A percentile compares a stretch with the other conserved stretches of the same genome.
Evolutionary conservation across 495 filamentous ascomycete genomes (phyloP).

Genomic region (Annulohypoxylon stygium): DNA sequence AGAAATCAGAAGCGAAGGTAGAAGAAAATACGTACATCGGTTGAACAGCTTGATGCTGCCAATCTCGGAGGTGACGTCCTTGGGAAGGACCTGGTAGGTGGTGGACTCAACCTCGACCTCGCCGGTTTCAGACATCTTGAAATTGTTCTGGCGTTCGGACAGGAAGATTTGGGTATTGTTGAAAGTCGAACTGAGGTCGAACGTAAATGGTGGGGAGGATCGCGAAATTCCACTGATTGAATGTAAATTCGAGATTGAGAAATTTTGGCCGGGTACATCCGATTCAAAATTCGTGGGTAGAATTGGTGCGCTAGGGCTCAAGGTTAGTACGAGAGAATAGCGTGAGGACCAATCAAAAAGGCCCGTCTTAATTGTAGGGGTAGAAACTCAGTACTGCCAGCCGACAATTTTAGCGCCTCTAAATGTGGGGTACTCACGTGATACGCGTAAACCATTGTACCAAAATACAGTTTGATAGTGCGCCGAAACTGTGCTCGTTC

Average conservation of each 20-base stretch:
- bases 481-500: background rate
- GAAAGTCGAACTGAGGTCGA: constrained; percentile 48
- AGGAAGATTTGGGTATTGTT: constrained; percentile 23
- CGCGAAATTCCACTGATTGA: constrained; percentile 49
- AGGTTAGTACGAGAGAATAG: constrained; percentile 41
- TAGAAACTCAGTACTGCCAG: constrained; percentile 13
- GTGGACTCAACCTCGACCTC: constrained; percentile 91
- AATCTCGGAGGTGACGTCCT: constrained; percentile 91
- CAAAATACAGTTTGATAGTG: background rate
- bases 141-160: constrained; percentile 46
- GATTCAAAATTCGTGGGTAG: constrained; percentile 50
- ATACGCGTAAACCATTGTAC: background rate
- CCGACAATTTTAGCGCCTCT: background rate
- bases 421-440: constrained; percentile 14
- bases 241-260: constrained; percentile 44
- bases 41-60: constrained; percentile 97
- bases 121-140: constrained; percentile 93
- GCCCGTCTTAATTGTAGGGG: background rate
- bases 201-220: constrained; percentile 53
- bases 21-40: constrained; percentile 55
- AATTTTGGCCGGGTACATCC: constrained; percentile 53
- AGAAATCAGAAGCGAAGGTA: background rate
- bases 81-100: constrained; percentile 87
- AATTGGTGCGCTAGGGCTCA: constrained; percentile 53
- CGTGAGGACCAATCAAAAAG: constrained; percentile 38